Base-by-base conservation (phyloP, 2,329 filamentous ascomycete species). In the Pleurostoma richardsiae region DNA sequence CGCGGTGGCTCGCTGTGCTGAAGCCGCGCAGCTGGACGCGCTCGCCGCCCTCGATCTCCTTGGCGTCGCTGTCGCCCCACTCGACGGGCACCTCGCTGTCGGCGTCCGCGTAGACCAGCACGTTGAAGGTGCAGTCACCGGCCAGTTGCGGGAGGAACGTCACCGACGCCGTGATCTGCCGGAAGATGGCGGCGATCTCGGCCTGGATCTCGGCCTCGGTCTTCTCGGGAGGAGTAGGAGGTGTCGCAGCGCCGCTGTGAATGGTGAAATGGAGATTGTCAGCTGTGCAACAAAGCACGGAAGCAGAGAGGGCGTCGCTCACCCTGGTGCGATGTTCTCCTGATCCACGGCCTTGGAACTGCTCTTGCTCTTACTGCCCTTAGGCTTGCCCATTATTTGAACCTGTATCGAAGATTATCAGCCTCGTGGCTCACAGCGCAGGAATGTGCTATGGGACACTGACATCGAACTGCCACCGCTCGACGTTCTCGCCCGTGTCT, bases 381-480 rank as follows among this genome's bases (percentile, higher is more conserved):
- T 11, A n/a, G 27, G 19, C 8, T 31, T 26, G 10, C 6, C 10
- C 19, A 19, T 19, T 19, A 19, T 19, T 19, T 19, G 19, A 19
- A 19, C 19, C 19, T 19, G 19, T 19, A 30, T 30, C 27, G n/a
- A 39, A 33, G 29, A 43, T 30, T 28, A 19, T 19, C 19, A 19
- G 19, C 19, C 19, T 19, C 19, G 19, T 19, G 2, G 19, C 19
- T 19, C 19, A 19, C 19, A 19, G 19, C 19, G 19, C 19, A 19
- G 19, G 19, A 19, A 19, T 19, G 19, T 19, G 19, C 28, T 11
- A 30, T 42, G 29, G 42, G 31, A 6, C 49, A 55, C 68, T 52
- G 66, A 95, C 92, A 66, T 96, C 91, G 61, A 99, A 99, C 66
- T 99, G 92, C 94, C 94, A 99, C 54, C 94, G 79, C 73, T 99